Evolutionary conservation across 1,284 basidiomycete species (phyloP).

Genomic region (Sporisorium iseilematis-ciliati): DNA sequence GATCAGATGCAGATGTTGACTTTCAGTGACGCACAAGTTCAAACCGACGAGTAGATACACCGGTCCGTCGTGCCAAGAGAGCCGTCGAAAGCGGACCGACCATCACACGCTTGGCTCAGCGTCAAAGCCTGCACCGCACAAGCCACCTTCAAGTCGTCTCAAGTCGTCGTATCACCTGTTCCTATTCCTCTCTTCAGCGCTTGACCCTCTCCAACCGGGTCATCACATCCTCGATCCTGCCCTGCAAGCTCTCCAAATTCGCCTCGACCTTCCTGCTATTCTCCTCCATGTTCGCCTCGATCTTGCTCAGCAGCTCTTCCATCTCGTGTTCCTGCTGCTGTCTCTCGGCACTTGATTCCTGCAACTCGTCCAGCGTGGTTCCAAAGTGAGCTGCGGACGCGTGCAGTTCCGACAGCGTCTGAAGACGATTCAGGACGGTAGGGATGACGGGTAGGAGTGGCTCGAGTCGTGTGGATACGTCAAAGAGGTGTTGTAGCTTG

Average conservation of each 20-base stretch:
- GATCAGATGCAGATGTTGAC: too few relatives aligned
- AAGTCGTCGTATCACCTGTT: not conserved
- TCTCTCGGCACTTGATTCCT: conserved; percentile 78
- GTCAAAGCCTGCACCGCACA: too few relatives aligned
- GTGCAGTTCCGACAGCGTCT: conserved; percentile 85
- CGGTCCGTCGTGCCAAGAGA: too few relatives aligned
- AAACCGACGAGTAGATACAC: too few relatives aligned
- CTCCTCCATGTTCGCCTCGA: conserved; percentile 74
- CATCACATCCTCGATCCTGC: conserved; percentile 80
- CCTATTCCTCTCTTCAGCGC: not conserved
- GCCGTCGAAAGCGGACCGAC: too few relatives aligned
- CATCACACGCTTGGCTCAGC: too few relatives aligned
- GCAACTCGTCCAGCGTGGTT: conserved; percentile 75
- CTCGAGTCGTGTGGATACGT: conserved; percentile 83
- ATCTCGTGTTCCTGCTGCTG: conserved; percentile 78
- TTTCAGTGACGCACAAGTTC: too few relatives aligned
- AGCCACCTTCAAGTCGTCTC: too few relatives aligned
- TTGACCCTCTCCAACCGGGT: conserved; percentile 73
- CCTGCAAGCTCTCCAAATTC: conserved; percentile 76
- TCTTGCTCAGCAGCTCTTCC: conserved; percentile 76
- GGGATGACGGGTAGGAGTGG: conserved; percentile 90
- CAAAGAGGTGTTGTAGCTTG: conserved; percentile 72
- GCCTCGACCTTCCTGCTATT: conserved; percentile 73
- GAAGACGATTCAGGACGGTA: conserved; percentile 86
- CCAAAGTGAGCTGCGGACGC: conserved; percentile 81